Percentiles rank a stretch among this genome's conserved stretches.
Evolutionary conservation across 2,329 filamentous ascomycete genomes (phyloP).

Genomic region (Amauroascus niger): DNA sequence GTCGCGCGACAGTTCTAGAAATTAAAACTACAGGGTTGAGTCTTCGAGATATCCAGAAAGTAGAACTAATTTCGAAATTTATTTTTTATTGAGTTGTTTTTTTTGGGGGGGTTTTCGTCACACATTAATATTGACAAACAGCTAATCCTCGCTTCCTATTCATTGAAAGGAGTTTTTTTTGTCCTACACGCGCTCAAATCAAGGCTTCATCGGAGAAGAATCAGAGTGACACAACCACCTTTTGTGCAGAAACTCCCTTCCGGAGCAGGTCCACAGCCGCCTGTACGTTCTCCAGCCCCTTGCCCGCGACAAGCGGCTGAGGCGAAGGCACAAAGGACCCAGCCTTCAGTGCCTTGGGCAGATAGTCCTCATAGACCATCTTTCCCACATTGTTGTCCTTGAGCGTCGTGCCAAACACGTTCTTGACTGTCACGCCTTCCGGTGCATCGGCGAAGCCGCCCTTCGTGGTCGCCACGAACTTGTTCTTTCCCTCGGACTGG

Average conservation of each 20-base stretch:
- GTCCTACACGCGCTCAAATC: not conserved
- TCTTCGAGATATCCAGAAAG: too few species aligned
- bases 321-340: constrained; percentile 34
- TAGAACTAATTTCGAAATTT: too few species aligned
- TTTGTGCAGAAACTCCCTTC: constrained; percentile 37
- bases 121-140: too few species aligned
- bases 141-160: not conserved
- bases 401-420: constrained; percentile 1
- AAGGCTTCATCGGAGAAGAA: not conserved
- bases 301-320: constrained; percentile 32
- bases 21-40: too few species aligned
- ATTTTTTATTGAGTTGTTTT: too few species aligned
- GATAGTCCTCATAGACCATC: constrained; percentile 33
- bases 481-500: constrained; percentile 7
- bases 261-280: constrained; percentile 31
- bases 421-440: not conserved
- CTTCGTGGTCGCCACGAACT: not conserved
- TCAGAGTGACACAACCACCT: constrained; percentile 31
- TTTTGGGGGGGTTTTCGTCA: too few species aligned
- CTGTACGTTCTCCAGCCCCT: constrained; percentile 38
- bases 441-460: not conserved
- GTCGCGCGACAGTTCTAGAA: too few species aligned
- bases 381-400: constrained; percentile 19
- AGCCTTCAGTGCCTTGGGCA: constrained; percentile 31
- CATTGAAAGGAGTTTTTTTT: not conserved